Evolutionary conservation across 1,139 yeast genomes (phyloP), one percentile per base, ranked within the genome.

Genomic region (Pichia sp.): DNA sequence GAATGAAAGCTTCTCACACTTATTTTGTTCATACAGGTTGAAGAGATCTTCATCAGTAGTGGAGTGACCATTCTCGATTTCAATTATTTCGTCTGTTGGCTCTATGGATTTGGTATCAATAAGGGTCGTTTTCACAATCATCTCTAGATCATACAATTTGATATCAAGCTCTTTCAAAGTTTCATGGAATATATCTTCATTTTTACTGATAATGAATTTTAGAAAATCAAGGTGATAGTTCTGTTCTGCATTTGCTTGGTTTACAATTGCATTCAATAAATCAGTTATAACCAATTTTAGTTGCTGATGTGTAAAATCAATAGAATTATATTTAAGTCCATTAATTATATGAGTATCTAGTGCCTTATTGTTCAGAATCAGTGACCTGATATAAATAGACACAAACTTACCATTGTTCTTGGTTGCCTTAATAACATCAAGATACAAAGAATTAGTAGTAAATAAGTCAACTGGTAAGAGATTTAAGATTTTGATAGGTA

Each of bases 71-170:
- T 42, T 47, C 18, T 47, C 42, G 4, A 43, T 61, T n/a, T 55
- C 56, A 12, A 56, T 56, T 22, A 62, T 62, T 20, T 60, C 55
- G 30, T 58, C 51, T 18, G 60, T 61, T 24, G 60, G 61, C 23
- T 60, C 64, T 5, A 24, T 38, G 9, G 30, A 56, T 6, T 55
- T 55, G 23, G 35, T 31, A 19, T 60, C 56, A 10, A 55, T 44
- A 12, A 62, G 64, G 2, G 86, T 77, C 2, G 80, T 68, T 64
- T 84, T 82, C 39, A 84, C 64, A 45, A 71, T 68, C 68, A 84
- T 72, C 62, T 85, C 95, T 50, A 85, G 69, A 12, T 74, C 69
- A 31, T 73, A 73, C 18, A 80, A 50, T 26, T 68, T 63, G 34
- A 76, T 50, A 21, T 64, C 61, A 21, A 65, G 48, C 1, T 63